Evolutionary conservation across 805 yeast species (phyloP).

Genomic region (Yarrowia porcina): DNA sequence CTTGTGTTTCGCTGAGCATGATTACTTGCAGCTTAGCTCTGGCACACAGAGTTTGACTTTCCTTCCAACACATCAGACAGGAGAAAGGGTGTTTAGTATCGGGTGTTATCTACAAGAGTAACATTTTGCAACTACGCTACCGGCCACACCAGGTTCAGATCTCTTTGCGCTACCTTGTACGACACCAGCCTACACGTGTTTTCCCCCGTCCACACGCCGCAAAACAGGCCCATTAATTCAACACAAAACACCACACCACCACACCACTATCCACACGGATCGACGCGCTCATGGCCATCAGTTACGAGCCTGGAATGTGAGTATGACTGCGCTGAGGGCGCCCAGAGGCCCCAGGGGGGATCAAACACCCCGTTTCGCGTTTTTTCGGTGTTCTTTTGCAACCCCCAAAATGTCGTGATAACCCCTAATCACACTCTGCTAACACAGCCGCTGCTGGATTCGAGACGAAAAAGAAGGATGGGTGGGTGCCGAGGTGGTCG

Average conservation of each 20-base stretch:
- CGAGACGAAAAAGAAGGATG: conserved; percentile 73
- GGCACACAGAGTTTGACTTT: conserved; percentile 14
- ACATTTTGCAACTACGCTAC: not conserved
- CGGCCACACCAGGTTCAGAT: not conserved
- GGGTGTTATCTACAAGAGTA: not conserved
- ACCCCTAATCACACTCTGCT: not conserved
- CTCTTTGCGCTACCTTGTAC: not conserved
- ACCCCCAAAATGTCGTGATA: not conserved
- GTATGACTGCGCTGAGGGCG: conserved; percentile 32
- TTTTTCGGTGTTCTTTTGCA: not conserved
- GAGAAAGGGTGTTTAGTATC: conserved; percentile 14
- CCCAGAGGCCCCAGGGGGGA: not conserved
- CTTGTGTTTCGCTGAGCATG: not conserved
- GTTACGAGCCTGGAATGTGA: conserved; percentile 55
- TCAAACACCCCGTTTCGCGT: not conserved
- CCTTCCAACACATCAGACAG: conserved; percentile 23
- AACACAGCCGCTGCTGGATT: conserved; percentile 62
- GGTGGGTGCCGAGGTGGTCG: conserved; percentile 63
- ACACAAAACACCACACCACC: not conserved
- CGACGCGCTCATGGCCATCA: conserved; percentile 39
- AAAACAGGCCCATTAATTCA: not conserved
- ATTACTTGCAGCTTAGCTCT: conserved; percentile 4
- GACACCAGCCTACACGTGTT: not conserved
- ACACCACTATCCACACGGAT: conserved; percentile 7
- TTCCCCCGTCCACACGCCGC: not conserved